Evolutionary conservation across 2,329 filamentous ascomycete species (phyloP).

Genomic region (Lasiodiplodia gonubiensis): DNA sequence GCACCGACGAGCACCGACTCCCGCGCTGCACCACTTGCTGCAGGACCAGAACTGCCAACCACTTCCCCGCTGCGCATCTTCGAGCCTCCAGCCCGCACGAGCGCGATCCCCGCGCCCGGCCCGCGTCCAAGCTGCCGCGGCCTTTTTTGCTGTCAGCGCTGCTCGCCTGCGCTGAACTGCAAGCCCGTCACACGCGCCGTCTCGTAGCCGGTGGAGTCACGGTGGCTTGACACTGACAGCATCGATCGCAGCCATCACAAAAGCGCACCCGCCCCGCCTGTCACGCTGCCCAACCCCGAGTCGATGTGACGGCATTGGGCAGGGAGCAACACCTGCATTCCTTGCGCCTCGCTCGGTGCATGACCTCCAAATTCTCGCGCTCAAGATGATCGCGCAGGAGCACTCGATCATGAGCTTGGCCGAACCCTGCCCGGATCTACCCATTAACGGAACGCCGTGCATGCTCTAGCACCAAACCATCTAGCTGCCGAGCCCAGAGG

Average conservation of each 20-base stretch:
- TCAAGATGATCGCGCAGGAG: conserved; percentile 6
- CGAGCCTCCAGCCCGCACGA: conserved; percentile 3
- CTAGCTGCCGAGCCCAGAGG: conserved; percentile 5
- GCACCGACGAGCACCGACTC: conserved; percentile 16
- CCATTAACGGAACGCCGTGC: conserved; percentile 15
- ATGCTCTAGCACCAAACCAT: conserved; percentile 15
- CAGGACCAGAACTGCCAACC: conserved; percentile 14
- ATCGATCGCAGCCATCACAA: conserved; percentile 20
- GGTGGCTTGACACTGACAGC: conserved; percentile 26
- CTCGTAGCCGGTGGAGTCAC: conserved; percentile 13
- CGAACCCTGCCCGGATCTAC: conserved; percentile 23
- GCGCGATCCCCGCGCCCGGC: neutral
- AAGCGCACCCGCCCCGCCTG: neutral
- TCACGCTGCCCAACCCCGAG: neutral
- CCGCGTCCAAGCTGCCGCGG: neutral
- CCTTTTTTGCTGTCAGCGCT: conserved; percentile 18
- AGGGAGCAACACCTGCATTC: neutral
- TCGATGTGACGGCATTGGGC: neutral
- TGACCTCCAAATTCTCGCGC: conserved; percentile 10
- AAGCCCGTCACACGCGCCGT: conserved; percentile 10
- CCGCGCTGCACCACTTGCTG: conserved; percentile 8
- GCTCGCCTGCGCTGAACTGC: conserved; percentile 9
- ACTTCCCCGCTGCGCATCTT: neutral
- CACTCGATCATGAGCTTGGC: conserved; percentile 20
- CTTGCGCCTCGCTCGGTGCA: conserved; percentile 8